phyloP scores from a whole-genome alignment of 2,329 filamentous ascomycete genomes.

The Penicillium occitanis region DNA sequence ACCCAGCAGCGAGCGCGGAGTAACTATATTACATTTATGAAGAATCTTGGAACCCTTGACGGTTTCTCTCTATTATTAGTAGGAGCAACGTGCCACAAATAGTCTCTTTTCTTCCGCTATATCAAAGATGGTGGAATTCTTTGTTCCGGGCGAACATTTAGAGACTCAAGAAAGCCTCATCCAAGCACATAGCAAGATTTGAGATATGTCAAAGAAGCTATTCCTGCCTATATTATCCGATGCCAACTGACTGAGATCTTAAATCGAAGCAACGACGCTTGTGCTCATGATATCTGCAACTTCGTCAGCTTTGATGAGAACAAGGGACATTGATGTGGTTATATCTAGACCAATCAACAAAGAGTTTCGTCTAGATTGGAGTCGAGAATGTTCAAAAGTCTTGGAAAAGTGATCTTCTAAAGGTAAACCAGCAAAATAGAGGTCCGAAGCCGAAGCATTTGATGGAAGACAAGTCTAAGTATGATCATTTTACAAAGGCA shows the following conservation, averaged over 20 bases:
- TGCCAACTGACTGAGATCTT: background rate
- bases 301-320: background rate
- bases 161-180: background rate
- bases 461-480: background rate
- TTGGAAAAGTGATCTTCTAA: background rate
- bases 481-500: background rate
- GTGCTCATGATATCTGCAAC: background rate
- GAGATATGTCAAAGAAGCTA: constrained; percentile 6
- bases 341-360: background rate
- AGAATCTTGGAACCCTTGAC: background rate
- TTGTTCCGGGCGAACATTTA: background rate
- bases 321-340: background rate
- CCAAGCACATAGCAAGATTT: background rate
- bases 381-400: background rate
- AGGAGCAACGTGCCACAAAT: background rate
- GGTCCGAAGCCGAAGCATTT: background rate
- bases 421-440: background rate
- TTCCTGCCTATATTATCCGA: background rate
- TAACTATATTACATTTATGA: background rate
- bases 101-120: background rate
- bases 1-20: background rate
- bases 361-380: background rate
- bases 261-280: background rate
- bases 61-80: background rate
- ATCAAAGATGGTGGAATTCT: background rate